Base-by-base conservation (phyloP, 148 eudicot genomes). In the Chenopodium quinoa region DNA sequence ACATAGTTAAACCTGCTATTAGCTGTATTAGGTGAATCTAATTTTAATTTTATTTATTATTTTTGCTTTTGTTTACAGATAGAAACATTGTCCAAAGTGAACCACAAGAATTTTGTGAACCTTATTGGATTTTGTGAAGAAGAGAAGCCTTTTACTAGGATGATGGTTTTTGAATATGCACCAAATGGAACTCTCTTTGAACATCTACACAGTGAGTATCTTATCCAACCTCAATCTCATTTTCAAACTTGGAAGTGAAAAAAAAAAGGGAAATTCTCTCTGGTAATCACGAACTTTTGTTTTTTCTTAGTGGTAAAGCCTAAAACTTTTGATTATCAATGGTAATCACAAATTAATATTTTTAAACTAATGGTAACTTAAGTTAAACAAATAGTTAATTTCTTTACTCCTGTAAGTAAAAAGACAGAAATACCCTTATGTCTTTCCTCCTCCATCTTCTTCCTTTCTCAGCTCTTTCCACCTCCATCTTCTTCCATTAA, bases 161-260 rank as follows among this genome's bases (percentile, higher is more conserved):
- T 95, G 94, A 89, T 93, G 99, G 97, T 95, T 77, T 95, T 95
- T 68, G 99, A 96, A 88, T 96, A 96, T 83, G 97, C 98, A 73
- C 97, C 99, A 71, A 96, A 92, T 76, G 99, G 99, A 83, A 93
- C 99, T 19, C 92, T 96, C 23, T 96, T 91, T 58, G 99, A 96
- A 89, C 98, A 96, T 87, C 89, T 96, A 70, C 97, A 96, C 88
- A 86, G 99, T 95, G 84, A 88, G 98, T 84, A 63, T 75, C 68
- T 64, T 8, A 60, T 47, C 9, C 63, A 8, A 74, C 27, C n/a
- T 56, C 54, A 48, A 10, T 17, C 25, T 37, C 34, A 9, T 32
- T 65, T 62, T n/a, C 9, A 31, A 80, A 52, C 37, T 60, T 20
- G 9, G 9, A 14, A 2, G 67, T 73, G 2, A 67, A 40, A 40